These are phyloP conservation scores for Viola odorata DNA, from an alignment of 345 rosid genomes.

Conservation along the genomic window DNA sequence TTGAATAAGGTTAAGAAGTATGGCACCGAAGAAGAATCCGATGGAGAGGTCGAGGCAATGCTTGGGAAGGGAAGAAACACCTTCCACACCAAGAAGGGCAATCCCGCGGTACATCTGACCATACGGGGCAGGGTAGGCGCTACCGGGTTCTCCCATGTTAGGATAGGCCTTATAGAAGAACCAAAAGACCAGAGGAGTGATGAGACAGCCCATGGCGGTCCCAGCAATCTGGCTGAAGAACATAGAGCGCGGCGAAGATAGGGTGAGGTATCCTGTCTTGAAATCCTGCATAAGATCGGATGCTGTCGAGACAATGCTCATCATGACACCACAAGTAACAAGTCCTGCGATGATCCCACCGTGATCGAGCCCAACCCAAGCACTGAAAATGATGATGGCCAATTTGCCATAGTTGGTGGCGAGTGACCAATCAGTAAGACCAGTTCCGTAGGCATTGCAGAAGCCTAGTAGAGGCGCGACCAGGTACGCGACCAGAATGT, in stretches of 20 bases:
- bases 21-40: conserved; percentile 32
- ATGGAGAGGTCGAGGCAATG: conserved; percentile 27
- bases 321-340: conserved; percentile 29
- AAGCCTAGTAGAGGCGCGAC: conserved; percentile 17
- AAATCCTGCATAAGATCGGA: too few species aligned
- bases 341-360: conserved; percentile 24
- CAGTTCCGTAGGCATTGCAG: conserved; percentile 31
- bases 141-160: background rate
- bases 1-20: conserved; percentile 21
- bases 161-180: conserved; percentile 18
- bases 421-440: conserved; percentile 27
- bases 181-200: too few species aligned
- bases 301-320: conserved; percentile 27
- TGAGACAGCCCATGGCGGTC: conserved; percentile 28
- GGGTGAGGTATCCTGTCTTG: conserved; percentile 23
- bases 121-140: too few species aligned
- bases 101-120: too few species aligned
- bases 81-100: too few species aligned
- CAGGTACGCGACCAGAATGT: conserved; percentile 16
- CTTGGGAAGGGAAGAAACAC: too few species aligned
- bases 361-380: conserved; percentile 24
- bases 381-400: conserved; percentile 19
- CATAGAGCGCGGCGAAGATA: conserved; percentile 31
- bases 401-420: conserved; percentile 19
- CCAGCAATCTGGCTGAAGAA: conserved; percentile 28